Percentiles rank a stretch among this genome's conserved stretches.
Conservation (phyloP, 2,329 filamentous ascomycete genomes). For the Botrytis cinerea region DNA sequence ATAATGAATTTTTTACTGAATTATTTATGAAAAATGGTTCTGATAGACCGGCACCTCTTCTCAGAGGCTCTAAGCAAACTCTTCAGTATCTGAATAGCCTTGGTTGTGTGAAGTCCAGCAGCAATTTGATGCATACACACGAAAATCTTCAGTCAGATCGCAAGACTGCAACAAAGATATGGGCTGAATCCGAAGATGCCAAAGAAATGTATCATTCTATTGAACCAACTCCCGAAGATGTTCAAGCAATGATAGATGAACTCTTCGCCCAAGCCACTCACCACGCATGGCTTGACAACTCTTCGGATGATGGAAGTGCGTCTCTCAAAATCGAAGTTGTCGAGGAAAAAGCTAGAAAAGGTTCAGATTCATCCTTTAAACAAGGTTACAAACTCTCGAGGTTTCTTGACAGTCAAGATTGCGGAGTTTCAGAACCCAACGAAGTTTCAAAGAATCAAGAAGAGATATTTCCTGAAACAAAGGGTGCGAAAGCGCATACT, state of each 20-base stretch:
- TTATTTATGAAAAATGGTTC: not conserved
- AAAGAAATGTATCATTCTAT: not conserved
- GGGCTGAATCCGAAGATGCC: not conserved
- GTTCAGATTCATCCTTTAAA: not conserved
- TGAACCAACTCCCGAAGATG: not conserved
- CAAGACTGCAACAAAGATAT: not conserved
- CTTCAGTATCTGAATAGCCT: constrained; percentile 19
- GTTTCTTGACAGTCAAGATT: not conserved
- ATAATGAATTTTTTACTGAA: not conserved
- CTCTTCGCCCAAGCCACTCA: not conserved
- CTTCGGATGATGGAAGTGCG: not conserved
- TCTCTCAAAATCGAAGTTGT: not conserved
- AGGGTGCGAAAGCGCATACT: not conserved
- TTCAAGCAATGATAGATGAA: constrained; percentile 1
- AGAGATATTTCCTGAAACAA: no score
- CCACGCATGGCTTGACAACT: not conserved
- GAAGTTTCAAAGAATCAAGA: not conserved
- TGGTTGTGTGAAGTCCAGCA: not conserved
- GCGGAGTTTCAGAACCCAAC: not conserved
- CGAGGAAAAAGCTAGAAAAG: not conserved
- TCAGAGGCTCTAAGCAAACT: constrained; percentile 22
- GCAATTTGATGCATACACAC: not conserved
- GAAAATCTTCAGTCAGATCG: not conserved
- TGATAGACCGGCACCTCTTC: not conserved
- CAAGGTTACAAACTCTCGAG: not conserved